Conservation (phyloP, 169 alveolate genomes). For the Cyclospora cayetanensis region DNA sequence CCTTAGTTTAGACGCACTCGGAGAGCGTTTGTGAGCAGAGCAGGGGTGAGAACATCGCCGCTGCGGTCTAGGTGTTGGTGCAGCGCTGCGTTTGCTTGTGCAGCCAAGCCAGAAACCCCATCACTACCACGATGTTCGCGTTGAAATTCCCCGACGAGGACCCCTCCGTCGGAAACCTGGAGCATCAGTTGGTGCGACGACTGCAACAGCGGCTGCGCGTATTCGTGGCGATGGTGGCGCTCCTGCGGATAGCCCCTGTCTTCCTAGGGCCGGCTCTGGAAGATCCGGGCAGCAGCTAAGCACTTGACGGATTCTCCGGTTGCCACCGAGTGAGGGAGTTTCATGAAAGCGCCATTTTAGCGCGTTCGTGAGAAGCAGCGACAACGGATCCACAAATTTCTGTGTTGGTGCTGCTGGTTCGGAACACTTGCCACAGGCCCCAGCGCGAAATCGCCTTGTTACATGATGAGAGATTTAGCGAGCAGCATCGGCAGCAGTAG, state of each 20-base stretch:
- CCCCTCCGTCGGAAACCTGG: not conserved
- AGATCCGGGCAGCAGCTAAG: not conserved
- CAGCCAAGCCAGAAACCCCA: not conserved
- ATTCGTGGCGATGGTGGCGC: not conserved
- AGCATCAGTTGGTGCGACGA: conserved; percentile 8
- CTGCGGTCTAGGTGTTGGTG: not conserved
- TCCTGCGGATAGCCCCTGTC: conserved; percentile 11
- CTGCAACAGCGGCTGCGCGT: conserved; percentile 1
- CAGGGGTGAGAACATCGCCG: not conserved
- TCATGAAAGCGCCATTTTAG: conserved; percentile 1
- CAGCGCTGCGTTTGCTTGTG: not conserved
- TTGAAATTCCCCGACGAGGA: not conserved
- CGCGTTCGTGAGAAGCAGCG: not conserved
- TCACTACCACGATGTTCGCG: conserved; percentile 30
- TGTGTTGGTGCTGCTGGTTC: too few species aligned
- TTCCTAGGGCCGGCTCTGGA: conserved; percentile 6
- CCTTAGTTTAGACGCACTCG: not conserved
- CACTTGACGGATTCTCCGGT: not conserved
- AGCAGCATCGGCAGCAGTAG: not conserved
- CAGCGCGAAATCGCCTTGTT: too few species aligned
- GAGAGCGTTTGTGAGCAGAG: not conserved
- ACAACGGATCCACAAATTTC: not conserved
- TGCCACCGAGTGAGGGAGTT: not conserved
- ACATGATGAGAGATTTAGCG: too few species aligned
- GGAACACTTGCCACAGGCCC: too few species aligned